Percentiles rank a stretch among this genome's conserved stretches.
These are phyloP conservation scores for Fusarium lyarnte DNA, from an alignment of 2,329 filamentous ascomycete species.

Conservation along the genomic window DNA sequence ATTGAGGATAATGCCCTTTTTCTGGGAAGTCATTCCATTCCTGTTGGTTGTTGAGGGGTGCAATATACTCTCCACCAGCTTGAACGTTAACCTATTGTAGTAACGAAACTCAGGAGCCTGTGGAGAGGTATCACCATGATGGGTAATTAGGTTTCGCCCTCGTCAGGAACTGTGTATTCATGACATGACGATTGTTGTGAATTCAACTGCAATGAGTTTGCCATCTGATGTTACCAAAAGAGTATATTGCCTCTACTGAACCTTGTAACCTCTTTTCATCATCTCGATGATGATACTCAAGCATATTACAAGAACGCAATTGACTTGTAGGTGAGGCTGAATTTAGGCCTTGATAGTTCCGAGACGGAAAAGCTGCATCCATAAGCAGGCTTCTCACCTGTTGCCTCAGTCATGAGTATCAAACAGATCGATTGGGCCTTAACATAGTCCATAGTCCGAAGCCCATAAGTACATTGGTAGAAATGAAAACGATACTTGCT, in stretches of 20 bases:
- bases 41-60: background rate
- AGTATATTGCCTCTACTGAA: background rate
- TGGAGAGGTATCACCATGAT: background rate
- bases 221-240: background rate
- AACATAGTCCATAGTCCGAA: no score
- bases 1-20: background rate
- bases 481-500: background rate
- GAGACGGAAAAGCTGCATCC: background rate
- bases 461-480: background rate
- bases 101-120: background rate
- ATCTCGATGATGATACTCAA: background rate
- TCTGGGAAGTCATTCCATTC: background rate
- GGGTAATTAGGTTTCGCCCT: background rate
- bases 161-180: background rate
- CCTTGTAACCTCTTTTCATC: background rate
- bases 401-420: background rate
- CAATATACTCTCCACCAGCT: background rate
- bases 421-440: background rate
- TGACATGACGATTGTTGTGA: background rate
- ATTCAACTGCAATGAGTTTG: background rate
- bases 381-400: background rate
- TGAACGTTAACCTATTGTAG: background rate
- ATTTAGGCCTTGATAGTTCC: background rate
- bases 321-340: background rate
- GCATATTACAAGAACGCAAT: background rate